A percentile compares a stretch with the other conserved stretches of the same genome.
phyloP scores from a whole-genome alignment of 2,329 filamentous ascomycete species.

The Monascus ruber region DNA sequence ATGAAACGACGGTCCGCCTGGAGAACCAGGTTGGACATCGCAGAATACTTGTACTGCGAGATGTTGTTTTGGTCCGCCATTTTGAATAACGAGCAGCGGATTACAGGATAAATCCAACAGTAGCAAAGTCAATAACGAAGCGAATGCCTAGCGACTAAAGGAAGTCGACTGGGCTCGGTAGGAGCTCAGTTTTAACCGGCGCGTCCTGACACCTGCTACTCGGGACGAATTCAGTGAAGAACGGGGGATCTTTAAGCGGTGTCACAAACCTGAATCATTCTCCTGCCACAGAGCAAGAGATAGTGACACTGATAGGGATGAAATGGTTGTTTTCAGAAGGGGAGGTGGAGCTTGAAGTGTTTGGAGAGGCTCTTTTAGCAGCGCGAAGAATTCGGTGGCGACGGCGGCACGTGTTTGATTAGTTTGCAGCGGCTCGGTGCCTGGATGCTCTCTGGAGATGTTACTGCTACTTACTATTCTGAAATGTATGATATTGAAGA shows the following conservation, averaged over 20 bases:
- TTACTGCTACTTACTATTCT: no score
- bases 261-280: constrained; percentile 29
- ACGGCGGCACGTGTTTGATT: background rate
- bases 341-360: constrained; percentile 9
- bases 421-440: background rate
- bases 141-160: constrained; percentile 17
- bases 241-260: constrained; percentile 11
- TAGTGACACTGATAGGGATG: constrained; percentile 7
- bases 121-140: constrained; percentile 7
- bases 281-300: constrained; percentile 16
- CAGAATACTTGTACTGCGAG: constrained; percentile 97
- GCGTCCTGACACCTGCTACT: constrained; percentile 20
- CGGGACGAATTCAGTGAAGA: constrained; percentile 14
- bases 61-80: constrained; percentile 70
- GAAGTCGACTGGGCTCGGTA: constrained; percentile 16
- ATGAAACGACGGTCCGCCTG: constrained; percentile 97
- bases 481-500: background rate
- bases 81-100: constrained; percentile 16
- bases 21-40: constrained; percentile 99
- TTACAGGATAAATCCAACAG: constrained; percentile 6
- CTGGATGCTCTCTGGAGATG: no score
- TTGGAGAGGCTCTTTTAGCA: constrained; percentile 14
- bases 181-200: constrained; percentile 22
- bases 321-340: constrained; percentile 3
- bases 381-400: constrained; percentile 24